These are phyloP conservation scores for Hamamelis virginiana DNA, from an alignment of 164 flowering plant genomes.

Conservation along the genomic window DNA sequence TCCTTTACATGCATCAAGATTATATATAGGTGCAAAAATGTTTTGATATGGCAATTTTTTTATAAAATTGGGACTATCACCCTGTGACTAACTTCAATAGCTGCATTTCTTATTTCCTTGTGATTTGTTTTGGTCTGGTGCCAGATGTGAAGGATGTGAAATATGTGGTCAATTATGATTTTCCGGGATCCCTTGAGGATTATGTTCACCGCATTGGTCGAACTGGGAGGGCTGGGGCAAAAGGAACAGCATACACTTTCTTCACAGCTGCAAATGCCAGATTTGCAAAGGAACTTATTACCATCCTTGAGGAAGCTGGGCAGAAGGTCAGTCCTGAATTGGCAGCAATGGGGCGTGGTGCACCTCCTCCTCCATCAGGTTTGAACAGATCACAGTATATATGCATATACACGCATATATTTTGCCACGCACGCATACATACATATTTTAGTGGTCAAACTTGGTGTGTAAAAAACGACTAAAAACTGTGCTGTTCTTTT, in stretches of 20 bases:
- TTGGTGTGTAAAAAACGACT: no score
- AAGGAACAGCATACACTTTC: conserved; percentile 93
- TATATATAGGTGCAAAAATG: not conserved
- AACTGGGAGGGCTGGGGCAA: conserved; percentile 96
- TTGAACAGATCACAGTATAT: no score
- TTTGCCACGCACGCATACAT: not conserved
- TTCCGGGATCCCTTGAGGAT: conserved; percentile 95
- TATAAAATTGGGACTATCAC: not conserved
- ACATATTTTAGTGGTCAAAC: no score
- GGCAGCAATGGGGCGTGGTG: conserved; percentile 91
- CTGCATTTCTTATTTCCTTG: not conserved
- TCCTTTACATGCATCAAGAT: no score
- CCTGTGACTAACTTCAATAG: not conserved
- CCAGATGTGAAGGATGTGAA: conserved; percentile 98
- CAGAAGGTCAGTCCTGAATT: conserved; percentile 85
- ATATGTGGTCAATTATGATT: conserved; percentile 89
- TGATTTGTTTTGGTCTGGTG: conserved; percentile 8
- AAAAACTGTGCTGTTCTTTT: not conserved
- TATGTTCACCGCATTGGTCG: conserved; percentile 97
- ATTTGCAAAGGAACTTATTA: conserved; percentile 90
- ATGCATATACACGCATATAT: no score
- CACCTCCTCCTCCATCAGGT: conserved; percentile 85
- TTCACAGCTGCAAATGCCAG: conserved; percentile 96
- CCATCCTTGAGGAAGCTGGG: conserved; percentile 93
- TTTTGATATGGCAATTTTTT: not conserved